Conservation (phyloP, 176 grass and related monocot genomes). For the Lolium rigidum region DNA sequence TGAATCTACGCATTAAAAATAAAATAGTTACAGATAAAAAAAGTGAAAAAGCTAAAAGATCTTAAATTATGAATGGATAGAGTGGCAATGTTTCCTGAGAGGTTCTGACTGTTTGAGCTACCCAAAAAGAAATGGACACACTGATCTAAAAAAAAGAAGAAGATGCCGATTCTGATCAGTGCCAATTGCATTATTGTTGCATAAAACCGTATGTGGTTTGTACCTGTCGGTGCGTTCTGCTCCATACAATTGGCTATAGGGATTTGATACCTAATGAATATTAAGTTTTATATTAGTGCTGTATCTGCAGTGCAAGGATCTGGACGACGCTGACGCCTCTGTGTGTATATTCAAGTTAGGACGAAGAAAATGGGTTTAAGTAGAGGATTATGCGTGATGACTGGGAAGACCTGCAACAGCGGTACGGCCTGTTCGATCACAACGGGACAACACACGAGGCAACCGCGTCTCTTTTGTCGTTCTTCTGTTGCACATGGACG, state of each 20-base stretch:
- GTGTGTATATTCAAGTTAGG: background rate
- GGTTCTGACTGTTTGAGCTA: no score
- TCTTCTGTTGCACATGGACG: background rate
- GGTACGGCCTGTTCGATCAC: slow-evolving; percentile 6
- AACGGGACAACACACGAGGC: slow-evolving; percentile 2
- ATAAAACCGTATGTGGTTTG: no score
- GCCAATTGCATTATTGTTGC: background rate
- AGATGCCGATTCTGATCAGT: no score
- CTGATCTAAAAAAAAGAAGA: no score
- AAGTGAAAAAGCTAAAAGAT: no score
- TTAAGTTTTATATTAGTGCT: background rate
- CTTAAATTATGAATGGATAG: no score
- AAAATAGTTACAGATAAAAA: no score
- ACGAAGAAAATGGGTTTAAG: background rate
- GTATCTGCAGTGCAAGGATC: slow-evolving; percentile 11
- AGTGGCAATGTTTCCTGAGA: no score
- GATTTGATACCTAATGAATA: background rate
- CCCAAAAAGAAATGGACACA: no score
- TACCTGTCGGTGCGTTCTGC: background rate
- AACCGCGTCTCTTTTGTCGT: background rate
- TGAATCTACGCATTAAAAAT: no score
- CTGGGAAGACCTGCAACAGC: background rate
- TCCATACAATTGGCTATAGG: background rate
- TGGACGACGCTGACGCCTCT: background rate
- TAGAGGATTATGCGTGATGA: background rate